These are phyloP conservation scores for Pecoramyces ruminantium DNA, from an alignment of 192 early-diverging fungal species.

Conservation along the genomic window DNA sequence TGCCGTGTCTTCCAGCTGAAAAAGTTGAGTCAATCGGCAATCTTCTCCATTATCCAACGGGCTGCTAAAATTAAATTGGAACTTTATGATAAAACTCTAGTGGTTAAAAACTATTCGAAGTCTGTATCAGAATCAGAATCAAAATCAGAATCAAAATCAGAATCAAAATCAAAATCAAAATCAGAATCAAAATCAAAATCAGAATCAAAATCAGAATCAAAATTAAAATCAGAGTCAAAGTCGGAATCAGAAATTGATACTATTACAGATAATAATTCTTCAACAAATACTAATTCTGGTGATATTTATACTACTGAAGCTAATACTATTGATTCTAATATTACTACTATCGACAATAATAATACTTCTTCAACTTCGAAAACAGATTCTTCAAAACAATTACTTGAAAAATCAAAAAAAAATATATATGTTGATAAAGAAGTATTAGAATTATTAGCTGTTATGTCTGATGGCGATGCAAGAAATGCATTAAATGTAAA, in stretches of 20 bases:
- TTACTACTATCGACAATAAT: no score
- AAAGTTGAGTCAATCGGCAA: slow-evolving; percentile 34
- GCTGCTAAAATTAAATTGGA: slow-evolving; percentile 35
- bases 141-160: not conserved
- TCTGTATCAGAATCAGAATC: not conserved
- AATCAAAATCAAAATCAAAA: no score
- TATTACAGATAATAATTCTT: no score
- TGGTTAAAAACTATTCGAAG: not conserved
- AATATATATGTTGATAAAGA: slow-evolving; percentile 11
- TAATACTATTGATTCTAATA: no score
- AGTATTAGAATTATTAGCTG: slow-evolving; percentile 30
- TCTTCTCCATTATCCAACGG: slow-evolving; percentile 39
- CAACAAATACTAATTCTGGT: no score
- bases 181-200: no score
- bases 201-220: no score
- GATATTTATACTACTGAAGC: no score
- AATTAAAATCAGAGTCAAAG: no score
- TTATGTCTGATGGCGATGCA: slow-evolving; percentile 65
- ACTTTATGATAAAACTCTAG: slow-evolving; percentile 2
- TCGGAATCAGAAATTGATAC: no score
- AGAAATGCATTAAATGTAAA: slow-evolving; percentile 48
- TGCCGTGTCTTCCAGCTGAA: slow-evolving; percentile 62
- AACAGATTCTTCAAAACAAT: slow-evolving; percentile 4
- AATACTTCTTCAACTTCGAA: not conserved
- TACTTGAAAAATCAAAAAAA: not conserved